Percentiles rank a stretch among this genome's conserved stretches.
Evolutionary conservation across 2,329 filamentous ascomycete species (phyloP).

Genomic region (Lasiodiplodia sp.): DNA sequence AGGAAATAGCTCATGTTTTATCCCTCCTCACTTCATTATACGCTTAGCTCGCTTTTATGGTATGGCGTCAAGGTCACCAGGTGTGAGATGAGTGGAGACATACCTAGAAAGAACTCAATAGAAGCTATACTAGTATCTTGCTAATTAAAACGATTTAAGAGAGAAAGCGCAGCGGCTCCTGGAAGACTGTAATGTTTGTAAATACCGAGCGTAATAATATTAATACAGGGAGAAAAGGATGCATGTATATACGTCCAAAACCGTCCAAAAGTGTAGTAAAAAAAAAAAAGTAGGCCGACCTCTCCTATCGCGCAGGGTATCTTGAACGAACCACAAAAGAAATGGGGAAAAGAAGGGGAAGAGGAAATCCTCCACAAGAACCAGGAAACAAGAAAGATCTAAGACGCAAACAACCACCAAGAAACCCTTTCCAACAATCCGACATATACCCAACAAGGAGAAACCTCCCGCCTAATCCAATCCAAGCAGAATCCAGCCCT

Average conservation of each 20-base stretch:
- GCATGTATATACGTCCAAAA: background rate
- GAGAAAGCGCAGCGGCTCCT: background rate
- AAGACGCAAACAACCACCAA: background rate
- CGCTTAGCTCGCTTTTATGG: too few relatives aligned
- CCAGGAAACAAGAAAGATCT: background rate
- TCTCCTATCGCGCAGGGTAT: conserved; percentile 13
- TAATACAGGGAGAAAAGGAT: background rate
- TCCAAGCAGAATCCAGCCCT: background rate
- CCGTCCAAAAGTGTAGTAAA: background rate
- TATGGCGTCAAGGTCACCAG: background rate
- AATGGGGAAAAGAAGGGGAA: background rate
- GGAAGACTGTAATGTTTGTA: background rate
- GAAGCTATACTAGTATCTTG: too few relatives aligned
- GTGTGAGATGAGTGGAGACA: background rate
- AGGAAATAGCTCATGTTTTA: too few relatives aligned
- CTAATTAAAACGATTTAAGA: background rate
- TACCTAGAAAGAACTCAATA: too few relatives aligned
- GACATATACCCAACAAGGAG: background rate
- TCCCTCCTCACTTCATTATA: too few relatives aligned
- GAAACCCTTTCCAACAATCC: background rate
- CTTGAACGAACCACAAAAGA: background rate
- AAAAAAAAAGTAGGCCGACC: background rate
- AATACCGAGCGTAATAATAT: background rate
- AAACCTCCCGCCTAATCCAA: background rate
- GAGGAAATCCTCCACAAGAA: background rate